These are phyloP conservation scores for Solioccasus polychromus DNA, from an alignment of 768 basidiomycete genomes.

Conservation along the genomic window DNA sequence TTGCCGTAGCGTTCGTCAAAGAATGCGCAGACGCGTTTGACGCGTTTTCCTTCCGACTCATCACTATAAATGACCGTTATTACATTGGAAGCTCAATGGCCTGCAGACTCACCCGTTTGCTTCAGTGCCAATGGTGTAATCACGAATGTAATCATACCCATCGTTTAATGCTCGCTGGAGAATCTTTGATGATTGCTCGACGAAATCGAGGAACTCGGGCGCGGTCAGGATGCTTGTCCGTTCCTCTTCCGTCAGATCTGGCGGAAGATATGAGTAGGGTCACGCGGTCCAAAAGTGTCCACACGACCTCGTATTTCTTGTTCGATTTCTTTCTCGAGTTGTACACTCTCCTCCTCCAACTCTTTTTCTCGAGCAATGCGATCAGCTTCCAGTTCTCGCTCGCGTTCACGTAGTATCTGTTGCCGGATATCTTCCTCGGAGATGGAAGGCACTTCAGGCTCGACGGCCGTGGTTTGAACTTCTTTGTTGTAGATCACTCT, in stretches of 20 bases:
- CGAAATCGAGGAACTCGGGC: slow-evolving; percentile 90
- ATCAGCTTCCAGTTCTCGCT: slow-evolving; percentile 71
- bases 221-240: slow-evolving; percentile 76
- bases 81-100: background rate
- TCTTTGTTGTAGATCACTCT: slow-evolving; percentile 83
- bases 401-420: slow-evolving; percentile 55
- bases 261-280: slow-evolving; percentile 1
- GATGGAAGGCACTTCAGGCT: slow-evolving; percentile 46
- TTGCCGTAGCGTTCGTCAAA: slow-evolving; percentile 88
- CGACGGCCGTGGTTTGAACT: slow-evolving; percentile 71
- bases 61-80: slow-evolving; percentile 49
- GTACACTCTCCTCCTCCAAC: slow-evolving; percentile 78
- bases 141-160: slow-evolving; percentile 93
- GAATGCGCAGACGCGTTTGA: slow-evolving; percentile 94
- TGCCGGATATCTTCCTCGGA: slow-evolving; percentile 76
- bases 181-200: slow-evolving; percentile 93
- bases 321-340: slow-evolving; percentile 83
- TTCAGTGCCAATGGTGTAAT: slow-evolving; percentile 91
- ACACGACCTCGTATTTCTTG: slow-evolving; percentile 76
- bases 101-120: slow-evolving; percentile 64
- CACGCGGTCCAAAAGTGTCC: background rate
- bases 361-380: slow-evolving; percentile 69
- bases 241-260: slow-evolving; percentile 88
- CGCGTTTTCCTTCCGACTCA: slow-evolving; percentile 84
- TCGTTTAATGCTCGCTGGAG: slow-evolving; percentile 94